Evolutionary conservation across 352 stramenopile genomes (phyloP).

Genomic region (Phytopythium delawarense): DNA sequence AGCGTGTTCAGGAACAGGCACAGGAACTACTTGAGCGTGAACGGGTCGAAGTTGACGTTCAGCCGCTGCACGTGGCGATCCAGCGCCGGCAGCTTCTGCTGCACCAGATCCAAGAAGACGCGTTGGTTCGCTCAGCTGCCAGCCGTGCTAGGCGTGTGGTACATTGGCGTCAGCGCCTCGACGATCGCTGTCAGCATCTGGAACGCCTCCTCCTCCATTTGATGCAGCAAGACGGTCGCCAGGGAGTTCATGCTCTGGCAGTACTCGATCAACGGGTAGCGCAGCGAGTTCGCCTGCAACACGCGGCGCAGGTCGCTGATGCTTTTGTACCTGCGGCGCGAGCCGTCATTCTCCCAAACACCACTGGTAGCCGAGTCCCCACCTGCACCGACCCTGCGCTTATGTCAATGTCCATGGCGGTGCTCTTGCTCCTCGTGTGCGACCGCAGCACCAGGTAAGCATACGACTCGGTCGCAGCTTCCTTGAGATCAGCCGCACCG

Average conservation of each 20-base stretch:
- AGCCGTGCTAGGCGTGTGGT: slow-evolving; percentile 86
- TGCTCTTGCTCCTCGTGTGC: slow-evolving; percentile 56
- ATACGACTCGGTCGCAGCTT: slow-evolving; percentile 45
- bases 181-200: slow-evolving; percentile 85
- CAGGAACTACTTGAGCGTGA: slow-evolving; percentile 92
- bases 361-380: background rate
- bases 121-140: slow-evolving; percentile 87
- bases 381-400: slow-evolving; percentile 4
- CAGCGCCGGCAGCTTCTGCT: slow-evolving; percentile 80
- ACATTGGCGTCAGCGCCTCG: slow-evolving; percentile 88
- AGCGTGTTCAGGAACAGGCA: slow-evolving; percentile 92
- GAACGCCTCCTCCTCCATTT: slow-evolving; percentile 83
- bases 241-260: slow-evolving; percentile 91
- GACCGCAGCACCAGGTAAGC: slow-evolving; percentile 43
- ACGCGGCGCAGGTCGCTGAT: slow-evolving; percentile 72
- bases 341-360: slow-evolving; percentile 14
- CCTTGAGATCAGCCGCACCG: slow-evolving; percentile 49
- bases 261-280: slow-evolving; percentile 83
- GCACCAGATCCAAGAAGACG: slow-evolving; percentile 83
- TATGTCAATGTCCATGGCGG: slow-evolving; percentile 68
- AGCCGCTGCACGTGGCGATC: slow-evolving; percentile 63
- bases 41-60: slow-evolving; percentile 81
- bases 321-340: slow-evolving; percentile 25
- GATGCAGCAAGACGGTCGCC: slow-evolving; percentile 68
- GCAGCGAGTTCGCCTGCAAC: slow-evolving; percentile 79